Evolutionary conservation across 176 grass and related monocot genomes (phyloP), one percentile per base, ranked within the genome.

Genomic region (Avena sativa): DNA sequence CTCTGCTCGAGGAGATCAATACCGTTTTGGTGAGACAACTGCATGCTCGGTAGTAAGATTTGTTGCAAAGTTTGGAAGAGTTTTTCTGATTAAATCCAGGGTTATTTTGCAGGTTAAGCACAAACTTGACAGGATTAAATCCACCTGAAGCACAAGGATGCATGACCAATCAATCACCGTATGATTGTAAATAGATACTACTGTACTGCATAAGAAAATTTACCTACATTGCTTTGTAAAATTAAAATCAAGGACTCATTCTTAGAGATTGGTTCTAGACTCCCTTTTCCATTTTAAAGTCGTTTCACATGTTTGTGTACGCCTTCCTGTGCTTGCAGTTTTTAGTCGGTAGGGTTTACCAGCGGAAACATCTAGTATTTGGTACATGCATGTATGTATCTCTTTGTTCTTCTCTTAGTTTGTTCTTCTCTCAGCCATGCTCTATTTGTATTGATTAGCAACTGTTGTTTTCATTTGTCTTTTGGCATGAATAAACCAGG

Each of bases 91-190:
- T 15, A 26, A 66, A 12, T 74, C 16, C 32, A 13, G 38, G 74
- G 52, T 20, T 34, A 82, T 78, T 74, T 80, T 88, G 76, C 87
- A 96, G 94, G 86, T 3, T 15, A 92, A 93, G 79, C 81, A 96
- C 61, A 78, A 73, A 40, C 83, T 96, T 82, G 87, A 96, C 82
- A 96, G 88, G 82, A 21, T 96, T 60, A 96, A 90, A 87, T 93
- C 85, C 75, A 83, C 78, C 4, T 96, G 80, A 84, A 51, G 53
- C 70, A 66, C 26, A 67, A 52, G 85, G 79, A 58, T 84, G 43
- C 13, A 67, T 34, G 15, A 16, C 5, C 53, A 53, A 3, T 69
- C 26, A 9, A 50, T 81, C 77, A 77, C 70, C 34, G 40, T 46
- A 49, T n/a, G 70, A 19, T 15, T 89, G 79, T 71, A 90, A 20